Percentiles rank a stretch among this genome's conserved stretches.
Evolutionary conservation across 2,329 filamentous ascomycete genomes (phyloP).

Genomic region (Sclerotinia trifoliorum): DNA sequence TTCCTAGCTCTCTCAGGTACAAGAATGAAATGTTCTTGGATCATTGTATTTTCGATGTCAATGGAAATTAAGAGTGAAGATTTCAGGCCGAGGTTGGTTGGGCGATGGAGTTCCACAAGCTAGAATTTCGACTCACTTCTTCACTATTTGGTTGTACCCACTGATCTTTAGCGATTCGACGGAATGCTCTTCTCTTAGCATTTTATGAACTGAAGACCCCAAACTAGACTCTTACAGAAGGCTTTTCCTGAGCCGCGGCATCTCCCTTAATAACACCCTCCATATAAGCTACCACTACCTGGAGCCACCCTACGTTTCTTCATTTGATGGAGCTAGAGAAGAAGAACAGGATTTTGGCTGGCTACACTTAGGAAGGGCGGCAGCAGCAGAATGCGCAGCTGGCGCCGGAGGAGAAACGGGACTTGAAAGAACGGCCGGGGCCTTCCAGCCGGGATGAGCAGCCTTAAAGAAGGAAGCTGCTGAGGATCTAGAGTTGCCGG

Average conservation of each 20-base stretch:
- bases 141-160: not conserved
- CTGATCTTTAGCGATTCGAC: too few relatives aligned
- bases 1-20: slow-evolving; percentile 6
- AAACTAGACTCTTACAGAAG: too few relatives aligned
- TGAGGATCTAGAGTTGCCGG: not conserved
- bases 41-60: not conserved
- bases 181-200: too few relatives aligned
- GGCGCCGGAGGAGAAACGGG: not conserved
- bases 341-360: not conserved
- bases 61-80: too few relatives aligned
- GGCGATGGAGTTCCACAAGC: not conserved
- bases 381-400: not conserved
- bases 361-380: too few relatives aligned
- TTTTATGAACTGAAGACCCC: too few relatives aligned
- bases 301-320: too few relatives aligned
- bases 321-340: too few relatives aligned
- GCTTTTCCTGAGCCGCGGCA: too few relatives aligned
- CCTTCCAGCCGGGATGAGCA: not conserved
- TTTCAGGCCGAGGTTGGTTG: not conserved
- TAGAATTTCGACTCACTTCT: not conserved
- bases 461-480: not conserved
- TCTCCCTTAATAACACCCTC: too few relatives aligned
- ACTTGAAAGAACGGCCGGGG: not conserved
- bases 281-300: too few relatives aligned
- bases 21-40: not conserved